Percentiles rank a stretch among this genome's conserved stretches.
phyloP scores from a whole-genome alignment of 2,329 filamentous ascomycete genomes.

The Microdochium trichocladiopsis region DNA sequence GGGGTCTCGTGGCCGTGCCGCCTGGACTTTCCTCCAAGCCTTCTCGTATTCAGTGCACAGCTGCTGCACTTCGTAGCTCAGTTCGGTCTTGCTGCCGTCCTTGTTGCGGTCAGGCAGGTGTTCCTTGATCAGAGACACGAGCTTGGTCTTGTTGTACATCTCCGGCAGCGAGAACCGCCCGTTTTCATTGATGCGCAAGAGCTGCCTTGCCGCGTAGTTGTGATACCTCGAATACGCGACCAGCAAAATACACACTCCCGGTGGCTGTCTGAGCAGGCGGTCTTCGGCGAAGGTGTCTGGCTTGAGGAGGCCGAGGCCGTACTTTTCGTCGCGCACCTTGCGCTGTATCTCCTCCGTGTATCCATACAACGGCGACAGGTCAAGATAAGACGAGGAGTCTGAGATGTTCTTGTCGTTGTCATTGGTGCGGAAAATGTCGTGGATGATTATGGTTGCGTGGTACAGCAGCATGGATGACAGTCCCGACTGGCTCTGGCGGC shows the following conservation, averaged over 20 bases:
- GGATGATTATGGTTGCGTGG: conserved; percentile 61
- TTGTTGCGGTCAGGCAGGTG: neutral
- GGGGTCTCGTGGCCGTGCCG: neutral
- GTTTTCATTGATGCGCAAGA: conserved; percentile 60
- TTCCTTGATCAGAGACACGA: conserved; percentile 1
- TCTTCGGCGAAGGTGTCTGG: conserved; percentile 64
- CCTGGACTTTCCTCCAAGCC: neutral
- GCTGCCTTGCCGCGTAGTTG: conserved; percentile 57
- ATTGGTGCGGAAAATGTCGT: conserved; percentile 57
- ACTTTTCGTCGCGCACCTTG: conserved; percentile 52
- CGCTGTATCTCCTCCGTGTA: conserved; percentile 57
- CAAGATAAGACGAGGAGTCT: conserved; percentile 67
- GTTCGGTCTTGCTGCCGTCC: neutral
- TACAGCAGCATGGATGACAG: conserved; percentile 73
- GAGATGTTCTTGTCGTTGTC: conserved; percentile 56
- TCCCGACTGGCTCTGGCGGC: conserved; percentile 60
- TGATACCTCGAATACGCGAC: conserved; percentile 66
- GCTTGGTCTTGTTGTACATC: neutral
- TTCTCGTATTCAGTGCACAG: neutral
- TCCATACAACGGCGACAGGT: conserved; percentile 67
- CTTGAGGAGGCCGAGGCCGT: conserved; percentile 54
- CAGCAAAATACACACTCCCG: conserved; percentile 58
- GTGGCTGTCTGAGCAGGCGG: conserved; percentile 58
- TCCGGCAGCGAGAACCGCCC: conserved; percentile 48
- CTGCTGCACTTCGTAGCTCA: neutral